Evolutionary conservation across 2,329 filamentous ascomycete genomes (phyloP).

Genomic region (Sarocladium brachiariae): DNA sequence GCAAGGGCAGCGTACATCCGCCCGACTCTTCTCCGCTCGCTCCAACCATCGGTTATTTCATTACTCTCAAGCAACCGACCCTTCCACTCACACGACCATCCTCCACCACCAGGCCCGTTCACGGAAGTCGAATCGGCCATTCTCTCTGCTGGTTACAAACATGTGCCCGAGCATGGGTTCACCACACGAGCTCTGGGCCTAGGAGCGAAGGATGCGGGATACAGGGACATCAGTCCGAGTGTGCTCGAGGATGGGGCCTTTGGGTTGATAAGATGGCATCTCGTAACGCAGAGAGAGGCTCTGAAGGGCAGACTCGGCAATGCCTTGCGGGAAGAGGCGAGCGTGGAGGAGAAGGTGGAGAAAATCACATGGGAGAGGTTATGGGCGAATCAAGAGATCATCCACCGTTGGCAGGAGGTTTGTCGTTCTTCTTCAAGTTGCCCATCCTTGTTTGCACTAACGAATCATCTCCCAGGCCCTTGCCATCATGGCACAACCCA

Average conservation of each 20-base stretch:
- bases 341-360: conserved; percentile 59
- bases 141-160: conserved; percentile 69
- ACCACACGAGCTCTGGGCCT: conserved; percentile 63
- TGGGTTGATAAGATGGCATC: conserved; percentile 72
- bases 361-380: conserved; percentile 70
- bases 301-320: conserved; percentile 35
- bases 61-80: conserved; percentile 13
- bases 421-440: not conserved
- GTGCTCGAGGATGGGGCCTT: conserved; percentile 75
- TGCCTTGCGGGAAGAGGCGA: conserved; percentile 31
- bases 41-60: not conserved
- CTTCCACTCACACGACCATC: conserved; percentile 72
- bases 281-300: conserved; percentile 57
- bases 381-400: conserved; percentile 63
- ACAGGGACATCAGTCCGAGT: conserved; percentile 78
- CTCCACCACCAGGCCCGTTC: conserved; percentile 52
- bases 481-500: conserved; percentile 81
- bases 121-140: conserved; percentile 65
- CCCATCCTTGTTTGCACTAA: not conserved
- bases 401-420: conserved; percentile 83
- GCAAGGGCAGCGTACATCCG: not conserved
- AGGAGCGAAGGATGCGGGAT: conserved; percentile 78
- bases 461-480: conserved; percentile 56
- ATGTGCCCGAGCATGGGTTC: conserved; percentile 81
- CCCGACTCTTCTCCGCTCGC: not conserved